phyloP scores from a whole-genome alignment of 139 green algal species.

The Tetradesmus lagerheimii region DNA sequence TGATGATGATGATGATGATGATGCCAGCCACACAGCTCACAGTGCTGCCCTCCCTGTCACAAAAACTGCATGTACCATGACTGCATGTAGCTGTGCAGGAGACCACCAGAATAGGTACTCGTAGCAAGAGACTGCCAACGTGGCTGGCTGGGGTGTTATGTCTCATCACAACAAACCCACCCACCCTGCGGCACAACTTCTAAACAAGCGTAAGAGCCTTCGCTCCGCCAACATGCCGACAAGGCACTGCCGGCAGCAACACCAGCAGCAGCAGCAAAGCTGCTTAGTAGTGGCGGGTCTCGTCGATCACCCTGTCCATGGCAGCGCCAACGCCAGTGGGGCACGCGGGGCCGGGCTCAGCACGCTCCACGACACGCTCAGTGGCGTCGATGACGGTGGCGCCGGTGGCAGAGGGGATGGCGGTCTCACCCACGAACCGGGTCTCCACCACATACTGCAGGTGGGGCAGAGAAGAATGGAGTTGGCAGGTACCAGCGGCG shows the following conservation, averaged over 20 bases:
- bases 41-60: no score
- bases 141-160: no score
- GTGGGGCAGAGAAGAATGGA: background rate
- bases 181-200: no score
- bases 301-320: conserved; percentile 25
- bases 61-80: no score
- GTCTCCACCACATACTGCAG: conserved; percentile 46
- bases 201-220: no score
- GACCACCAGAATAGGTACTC: no score
- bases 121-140: no score
- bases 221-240: background rate
- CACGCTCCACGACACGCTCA: background rate
- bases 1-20: no score
- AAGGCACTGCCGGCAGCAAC: background rate
- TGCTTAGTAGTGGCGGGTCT: background rate
- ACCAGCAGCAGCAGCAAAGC: background rate
- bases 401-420: background rate
- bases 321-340: background rate
- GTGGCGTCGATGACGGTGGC: background rate
- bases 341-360: conserved; percentile 20
- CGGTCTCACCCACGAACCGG: conserved; percentile 28
- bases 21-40: no score
- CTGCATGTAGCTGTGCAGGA: no score
- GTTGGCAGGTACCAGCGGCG: no score
- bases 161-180: no score